phyloP scores from a whole-genome alignment of 768 basidiomycete species.

The Phylloporus arenicola region DNA sequence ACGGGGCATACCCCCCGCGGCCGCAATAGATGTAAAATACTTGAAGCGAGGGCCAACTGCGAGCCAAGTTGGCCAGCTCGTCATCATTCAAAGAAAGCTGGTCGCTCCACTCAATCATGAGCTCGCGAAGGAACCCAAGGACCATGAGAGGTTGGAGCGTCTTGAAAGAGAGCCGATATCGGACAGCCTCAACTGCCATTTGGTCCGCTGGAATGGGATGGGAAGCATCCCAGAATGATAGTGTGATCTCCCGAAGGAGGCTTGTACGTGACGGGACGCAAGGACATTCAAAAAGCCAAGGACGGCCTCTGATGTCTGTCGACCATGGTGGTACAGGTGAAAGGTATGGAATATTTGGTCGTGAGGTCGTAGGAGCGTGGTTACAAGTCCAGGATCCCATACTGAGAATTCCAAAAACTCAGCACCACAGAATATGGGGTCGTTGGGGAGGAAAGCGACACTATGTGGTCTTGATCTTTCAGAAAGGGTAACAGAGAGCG shows the following conservation, averaged over 20 bases:
- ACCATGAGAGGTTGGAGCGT: constrained; percentile 2
- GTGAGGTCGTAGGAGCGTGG: constrained; percentile 5
- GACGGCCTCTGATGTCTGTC: neutral
- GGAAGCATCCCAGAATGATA: neutral
- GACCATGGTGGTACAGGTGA: neutral
- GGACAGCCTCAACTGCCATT: constrained; percentile 1
- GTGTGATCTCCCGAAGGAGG: neutral
- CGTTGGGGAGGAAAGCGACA: neutral
- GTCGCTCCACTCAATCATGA: constrained; percentile 9
- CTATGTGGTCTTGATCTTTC: neutral
- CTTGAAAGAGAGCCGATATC: constrained; percentile 7
- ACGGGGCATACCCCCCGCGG: constrained; percentile 5
- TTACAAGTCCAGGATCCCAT: constrained; percentile 4
- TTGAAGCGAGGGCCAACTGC: constrained; percentile 4
- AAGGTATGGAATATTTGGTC: constrained; percentile 7
- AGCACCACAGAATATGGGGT: neutral
- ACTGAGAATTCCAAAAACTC: constrained; percentile 1
- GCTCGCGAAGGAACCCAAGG: neutral
- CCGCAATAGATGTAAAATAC: constrained; percentile 2
- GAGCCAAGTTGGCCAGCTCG: constrained; percentile 4
- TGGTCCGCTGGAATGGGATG: neutral
- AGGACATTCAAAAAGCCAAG: constrained; percentile 1
- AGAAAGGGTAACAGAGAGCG: neutral
- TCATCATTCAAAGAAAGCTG: constrained; percentile 10
- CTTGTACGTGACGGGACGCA: neutral